Conservation (phyloP, 129 eudicot species). For the Apium graveolens region DNA sequence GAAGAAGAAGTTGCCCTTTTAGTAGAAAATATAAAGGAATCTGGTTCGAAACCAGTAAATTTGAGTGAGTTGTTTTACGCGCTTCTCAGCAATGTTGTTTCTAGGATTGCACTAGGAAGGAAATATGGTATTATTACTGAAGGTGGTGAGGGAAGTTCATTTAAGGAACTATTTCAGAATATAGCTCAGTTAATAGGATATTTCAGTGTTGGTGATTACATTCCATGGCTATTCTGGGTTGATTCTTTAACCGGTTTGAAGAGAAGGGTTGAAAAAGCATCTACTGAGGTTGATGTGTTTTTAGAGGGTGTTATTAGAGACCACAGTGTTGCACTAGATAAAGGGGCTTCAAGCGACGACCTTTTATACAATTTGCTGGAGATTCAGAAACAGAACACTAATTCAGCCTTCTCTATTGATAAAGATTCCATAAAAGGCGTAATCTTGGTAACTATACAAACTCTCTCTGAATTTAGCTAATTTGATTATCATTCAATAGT, state of each 20-base stretch:
- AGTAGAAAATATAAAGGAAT: constrained; percentile 8
- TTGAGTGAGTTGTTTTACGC: constrained; percentile 5
- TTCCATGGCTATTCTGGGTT: constrained; percentile 24
- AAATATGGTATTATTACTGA: constrained; percentile 7
- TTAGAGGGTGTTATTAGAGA: constrained; percentile 14
- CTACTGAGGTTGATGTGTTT: constrained; percentile 7
- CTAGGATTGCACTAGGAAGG: constrained; percentile 13
- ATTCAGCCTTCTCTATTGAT: background rate
- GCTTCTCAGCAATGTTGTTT: constrained; percentile 6
- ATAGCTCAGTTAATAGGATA: background rate
- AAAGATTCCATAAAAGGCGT: constrained; percentile 24
- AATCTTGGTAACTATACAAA: constrained; percentile 15
- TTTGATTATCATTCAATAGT: background rate
- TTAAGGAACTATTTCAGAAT: background rate
- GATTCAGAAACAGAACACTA: constrained; percentile 10
- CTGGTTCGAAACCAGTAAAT: background rate
- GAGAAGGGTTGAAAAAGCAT: background rate
- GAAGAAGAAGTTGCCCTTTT: constrained; percentile 19
- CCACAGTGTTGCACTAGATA: background rate
- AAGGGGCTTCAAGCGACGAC: background rate
- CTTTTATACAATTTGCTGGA: constrained; percentile 25
- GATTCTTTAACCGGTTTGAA: constrained; percentile 14
- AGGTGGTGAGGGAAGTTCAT: background rate
- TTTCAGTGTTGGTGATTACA: constrained; percentile 12
- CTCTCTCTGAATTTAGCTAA: background rate